These are phyloP conservation scores for Aspergillus nomiae DNA, from an alignment of 2,329 filamentous ascomycete genomes.

Conservation along the genomic window DNA sequence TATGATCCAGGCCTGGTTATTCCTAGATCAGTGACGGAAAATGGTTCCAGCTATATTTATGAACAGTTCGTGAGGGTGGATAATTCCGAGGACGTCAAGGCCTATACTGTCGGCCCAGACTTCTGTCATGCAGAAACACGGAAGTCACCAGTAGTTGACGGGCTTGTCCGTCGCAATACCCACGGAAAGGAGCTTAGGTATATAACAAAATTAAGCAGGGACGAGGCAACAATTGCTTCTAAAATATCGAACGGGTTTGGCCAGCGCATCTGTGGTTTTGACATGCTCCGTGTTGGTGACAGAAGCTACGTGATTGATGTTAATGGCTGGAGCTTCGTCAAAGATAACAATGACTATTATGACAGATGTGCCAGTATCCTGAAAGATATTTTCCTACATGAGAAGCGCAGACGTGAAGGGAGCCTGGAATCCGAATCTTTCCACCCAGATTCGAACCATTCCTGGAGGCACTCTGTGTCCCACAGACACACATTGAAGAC, in stretches of 20 bases:
- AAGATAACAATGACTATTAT: conserved; percentile 98
- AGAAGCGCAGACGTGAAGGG: conserved; percentile 56
- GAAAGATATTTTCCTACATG: conserved; percentile 82
- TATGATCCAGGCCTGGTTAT: conserved; percentile 75
- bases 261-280: conserved; percentile 93
- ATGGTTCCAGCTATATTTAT: conserved; percentile 85
- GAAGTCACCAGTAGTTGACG: conserved; percentile 96
- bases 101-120: conserved; percentile 89
- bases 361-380: conserved; percentile 86
- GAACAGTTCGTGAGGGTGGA: conserved; percentile 97
- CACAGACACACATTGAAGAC: conserved; percentile 58
- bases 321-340: conserved; percentile 99
- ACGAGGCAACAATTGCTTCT: conserved; percentile 82
- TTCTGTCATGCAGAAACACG: conserved; percentile 97
- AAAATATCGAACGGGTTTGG: conserved; percentile 91
- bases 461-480: conserved; percentile 42
- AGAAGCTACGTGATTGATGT: conserved; percentile 98
- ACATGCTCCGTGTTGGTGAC: conserved; percentile 81
- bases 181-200: conserved; percentile 97
- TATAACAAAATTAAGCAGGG: conserved; percentile 77
- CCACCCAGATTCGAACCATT: conserved; percentile 33
- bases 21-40: conserved; percentile 80
- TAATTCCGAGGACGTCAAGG: conserved; percentile 97
- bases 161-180: conserved; percentile 90
- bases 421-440: conserved; percentile 37